Base-by-base conservation (phyloP, 1,284 basidiomycete genomes). In the Leccinum angustisporum region DNA sequence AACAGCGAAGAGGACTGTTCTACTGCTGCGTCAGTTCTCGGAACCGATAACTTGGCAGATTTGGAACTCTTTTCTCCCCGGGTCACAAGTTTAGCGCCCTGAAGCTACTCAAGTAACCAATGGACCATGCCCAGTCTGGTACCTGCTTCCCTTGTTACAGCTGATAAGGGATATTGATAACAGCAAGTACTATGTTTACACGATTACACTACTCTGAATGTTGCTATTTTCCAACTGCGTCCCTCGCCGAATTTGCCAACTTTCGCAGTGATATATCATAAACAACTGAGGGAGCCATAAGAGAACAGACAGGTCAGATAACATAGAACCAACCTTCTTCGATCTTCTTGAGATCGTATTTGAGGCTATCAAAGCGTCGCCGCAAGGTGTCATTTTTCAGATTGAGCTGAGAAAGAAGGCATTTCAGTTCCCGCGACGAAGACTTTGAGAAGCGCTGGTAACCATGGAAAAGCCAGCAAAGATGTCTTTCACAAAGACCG, bases 301-400 rank as follows among this genome's bases (percentile, higher is more conserved):
- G 69, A 58, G 33, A 57, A 3, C 54, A 43, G 55, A 46, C 53
- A 59, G 51, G 10, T 30, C 21, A n/a, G 27, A 34, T 54, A 10
- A 64, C 14, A 56, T 52, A 50, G 25, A 31, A 68, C 79, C 63
- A 59, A 86, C 92, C 92, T 86, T 94, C 93, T 78, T 95, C 92
- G 25, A 94, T 90, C 68, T 92, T 92, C 76, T 94, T 94, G 67
- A 95, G 84, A 71, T 94, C 92, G 68, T 94, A 95, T 72, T 94
- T 93, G 27, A 94, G 76, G 66, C 88, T 86, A 69, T 92, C 92
- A 69, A 92, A 95, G 57, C 92, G 78, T 63, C 91, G 84, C 10
- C 92, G 86, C 5, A 95, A 78, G 0, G 79, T 75, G 70, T 94
- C 92, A 65, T 95, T 95, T 71, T 94, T 95, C n/a, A 95, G 79